These are phyloP conservation scores for Picochlorum sp. DNA, from an alignment of 139 green algal genomes.

Conservation along the genomic window DNA sequence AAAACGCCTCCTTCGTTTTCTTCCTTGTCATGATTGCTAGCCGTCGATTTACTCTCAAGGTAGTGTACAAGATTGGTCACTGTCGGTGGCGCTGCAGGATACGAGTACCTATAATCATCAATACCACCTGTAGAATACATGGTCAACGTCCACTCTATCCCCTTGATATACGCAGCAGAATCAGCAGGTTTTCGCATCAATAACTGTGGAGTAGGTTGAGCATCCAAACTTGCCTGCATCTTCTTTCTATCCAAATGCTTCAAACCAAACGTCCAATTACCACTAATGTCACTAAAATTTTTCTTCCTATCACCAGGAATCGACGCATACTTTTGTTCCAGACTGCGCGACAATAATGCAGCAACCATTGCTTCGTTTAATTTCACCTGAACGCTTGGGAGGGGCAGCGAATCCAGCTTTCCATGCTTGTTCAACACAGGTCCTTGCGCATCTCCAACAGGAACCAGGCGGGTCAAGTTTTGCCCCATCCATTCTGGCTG, in stretches of 20 bases:
- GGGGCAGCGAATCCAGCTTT: not conserved
- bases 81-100: conserved; percentile 21
- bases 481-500: conserved; percentile 16
- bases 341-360: conserved; percentile 15
- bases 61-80: conserved; percentile 12
- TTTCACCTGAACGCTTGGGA: not conserved
- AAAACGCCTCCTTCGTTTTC: not conserved
- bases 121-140: conserved; percentile 61
- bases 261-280: not conserved
- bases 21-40: not conserved
- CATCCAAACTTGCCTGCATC: not conserved
- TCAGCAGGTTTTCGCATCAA: conserved; percentile 7
- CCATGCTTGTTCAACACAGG: not conserved
- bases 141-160: conserved; percentile 62
- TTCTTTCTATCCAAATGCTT: not conserved
- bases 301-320: not conserved
- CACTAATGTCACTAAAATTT: not conserved
- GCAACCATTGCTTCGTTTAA: conserved; percentile 20
- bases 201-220: not conserved
- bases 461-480: conserved; percentile 18
- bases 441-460: not conserved
- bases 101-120: conserved; percentile 56
- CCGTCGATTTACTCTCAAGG: conserved; percentile 3
- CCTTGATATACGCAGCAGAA: conserved; percentile 33
- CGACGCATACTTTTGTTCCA: conserved; percentile 13